Evolutionary conservation across 805 yeast genomes (phyloP), one percentile per base, ranked within the genome.

Genomic region (Starmerella stellata): DNA sequence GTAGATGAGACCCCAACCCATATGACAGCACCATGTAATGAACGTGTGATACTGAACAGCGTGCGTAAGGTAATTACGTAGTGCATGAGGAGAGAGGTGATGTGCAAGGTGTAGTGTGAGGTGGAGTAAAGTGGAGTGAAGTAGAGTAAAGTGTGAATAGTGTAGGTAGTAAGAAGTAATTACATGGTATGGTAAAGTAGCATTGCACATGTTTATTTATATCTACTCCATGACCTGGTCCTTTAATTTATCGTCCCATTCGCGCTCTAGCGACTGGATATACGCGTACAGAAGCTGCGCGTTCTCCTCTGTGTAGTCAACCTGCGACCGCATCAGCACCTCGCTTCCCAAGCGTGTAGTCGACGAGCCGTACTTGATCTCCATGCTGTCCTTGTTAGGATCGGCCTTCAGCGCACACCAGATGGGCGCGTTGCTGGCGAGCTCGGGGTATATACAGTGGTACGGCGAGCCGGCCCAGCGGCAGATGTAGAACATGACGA

Each of bases 371-470:
- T 68, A 71, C 49, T 74, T 73, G 38, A 74, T 61, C 17, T 62
- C 61, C 51, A 72, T 74, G n/a, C 53, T 55, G 29, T 54, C 48
- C 15, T 58, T 59, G 25, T 62, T 63, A 2, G 77, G 68, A 39
- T 69, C 66, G 1, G 75, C 72, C 28, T 64, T 43, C 4, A 65
- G 52, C 1, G 79, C 74, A 5, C 75, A 78, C 57, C 69, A 74
- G 2, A 81, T 65, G 1, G 90, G 81, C 2, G 96, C 81, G 53
- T 78, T 78, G 7, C 96, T 93, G 13, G 93, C 95, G 11, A 65
- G 74, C 58, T 83, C 81, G 2, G 96, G 94, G 23, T 75, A 68
- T 32, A 90, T 78, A 50, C 78, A 80, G 55, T 87, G 94, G 75
- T 87, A 78, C 14, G 78, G 77, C 4, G 93, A 77, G 1, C 98